phyloP scores from a whole-genome alignment of 139 green algal species.

The Coelastrella sp. region DNA sequence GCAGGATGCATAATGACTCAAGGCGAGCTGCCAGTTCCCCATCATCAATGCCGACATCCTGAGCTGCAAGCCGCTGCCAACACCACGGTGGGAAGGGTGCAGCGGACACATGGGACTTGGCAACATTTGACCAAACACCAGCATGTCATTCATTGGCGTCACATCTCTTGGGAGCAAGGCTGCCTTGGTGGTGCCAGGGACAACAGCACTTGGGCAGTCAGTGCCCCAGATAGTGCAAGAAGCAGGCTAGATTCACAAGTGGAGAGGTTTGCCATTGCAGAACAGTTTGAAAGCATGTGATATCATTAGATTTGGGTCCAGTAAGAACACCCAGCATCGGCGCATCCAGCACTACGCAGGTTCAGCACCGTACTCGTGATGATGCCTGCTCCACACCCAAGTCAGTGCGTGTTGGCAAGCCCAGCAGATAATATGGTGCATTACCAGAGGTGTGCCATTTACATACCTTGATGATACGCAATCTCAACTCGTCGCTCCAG shows the following conservation, averaged over 20 bases:
- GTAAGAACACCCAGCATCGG: neutral
- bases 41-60: slow-evolving; percentile 69
- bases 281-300: neutral
- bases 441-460: neutral
- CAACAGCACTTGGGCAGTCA: neutral
- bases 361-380: neutral
- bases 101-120: no score
- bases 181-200: neutral
- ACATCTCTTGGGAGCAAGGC: neutral
- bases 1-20: slow-evolving; percentile 56
- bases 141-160: neutral
- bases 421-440: no score
- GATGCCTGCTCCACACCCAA: no score
- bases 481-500: slow-evolving; percentile 80
- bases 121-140: no score
- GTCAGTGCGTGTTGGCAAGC: neutral
- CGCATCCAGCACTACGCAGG: neutral
- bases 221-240: neutral
- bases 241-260: neutral
- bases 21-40: slow-evolving; percentile 69
- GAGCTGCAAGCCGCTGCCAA: slow-evolving; percentile 60
- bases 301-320: neutral
- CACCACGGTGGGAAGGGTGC: neutral
- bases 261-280: neutral
- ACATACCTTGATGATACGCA: slow-evolving; percentile 70